Evolutionary conservation across 805 yeast species (phyloP).

Genomic region (Kodamaea hsintzibuensis): DNA sequence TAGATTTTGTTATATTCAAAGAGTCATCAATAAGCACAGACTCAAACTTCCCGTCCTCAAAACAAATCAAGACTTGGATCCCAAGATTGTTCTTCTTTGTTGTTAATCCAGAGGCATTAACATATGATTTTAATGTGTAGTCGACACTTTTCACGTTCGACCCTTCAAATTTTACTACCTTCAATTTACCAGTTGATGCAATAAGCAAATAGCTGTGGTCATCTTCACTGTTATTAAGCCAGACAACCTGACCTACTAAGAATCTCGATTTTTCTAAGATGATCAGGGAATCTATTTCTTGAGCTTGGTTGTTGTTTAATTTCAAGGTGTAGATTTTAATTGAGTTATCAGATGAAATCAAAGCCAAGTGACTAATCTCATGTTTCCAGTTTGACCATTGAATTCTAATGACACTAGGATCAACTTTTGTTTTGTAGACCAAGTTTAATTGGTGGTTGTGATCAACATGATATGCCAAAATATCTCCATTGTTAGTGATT

Average conservation of each 20-base stretch:
- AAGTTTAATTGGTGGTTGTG: slow-evolving; percentile 8
- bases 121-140: not conserved
- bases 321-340: slow-evolving; percentile 3
- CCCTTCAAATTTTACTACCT: not conserved
- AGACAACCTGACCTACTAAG: slow-evolving; percentile 8
- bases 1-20: not conserved
- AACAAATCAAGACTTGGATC: slow-evolving; percentile 13
- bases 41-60: slow-evolving; percentile 23
- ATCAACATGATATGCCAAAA: slow-evolving; percentile 16
- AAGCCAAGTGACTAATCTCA: slow-evolving; percentile 8
- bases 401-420: slow-evolving; percentile 13
- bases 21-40: slow-evolving; percentile 10
- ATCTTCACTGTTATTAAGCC: slow-evolving; percentile 6
- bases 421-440: not conserved
- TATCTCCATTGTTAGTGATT: slow-evolving; percentile 17
- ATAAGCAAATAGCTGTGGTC: slow-evolving; percentile 4
- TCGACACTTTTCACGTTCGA: not conserved
- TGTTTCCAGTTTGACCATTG: slow-evolving; percentile 16
- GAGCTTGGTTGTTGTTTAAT: not conserved
- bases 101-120: slow-evolving; percentile 4
- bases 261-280: slow-evolving; percentile 9
- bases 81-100: not conserved
- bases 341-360: slow-evolving; percentile 20
- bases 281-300: not conserved
- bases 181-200: slow-evolving; percentile 11